phyloP scores from a whole-genome alignment of 805 yeast genomes.

The Yamadazyma sp. region DNA sequence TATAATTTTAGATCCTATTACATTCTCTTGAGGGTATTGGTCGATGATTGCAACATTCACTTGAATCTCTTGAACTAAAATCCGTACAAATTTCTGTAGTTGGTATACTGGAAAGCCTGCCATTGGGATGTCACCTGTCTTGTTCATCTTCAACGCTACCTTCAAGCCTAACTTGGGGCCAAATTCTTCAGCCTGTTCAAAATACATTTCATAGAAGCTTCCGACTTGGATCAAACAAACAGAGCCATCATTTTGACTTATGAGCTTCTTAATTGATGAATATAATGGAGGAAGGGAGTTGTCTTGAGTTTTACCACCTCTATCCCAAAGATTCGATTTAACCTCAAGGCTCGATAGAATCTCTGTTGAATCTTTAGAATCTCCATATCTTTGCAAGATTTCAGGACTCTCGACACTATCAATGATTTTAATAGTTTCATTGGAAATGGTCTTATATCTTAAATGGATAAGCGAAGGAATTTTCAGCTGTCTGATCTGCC shows the following conservation, averaged over 20 bases:
- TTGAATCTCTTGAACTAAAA: slow-evolving; percentile 67
- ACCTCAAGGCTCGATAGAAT: no score
- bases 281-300: slow-evolving; percentile 34
- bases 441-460: no score
- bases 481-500: no score
- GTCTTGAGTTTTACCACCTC: slow-evolving; percentile 35
- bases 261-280: slow-evolving; percentile 28
- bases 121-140: slow-evolving; percentile 56
- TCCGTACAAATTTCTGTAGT: slow-evolving; percentile 67
- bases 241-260: slow-evolving; percentile 34
- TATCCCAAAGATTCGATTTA: slow-evolving; percentile 26
- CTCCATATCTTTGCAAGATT: no score
- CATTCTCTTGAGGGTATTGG: slow-evolving; percentile 40
- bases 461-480: no score
- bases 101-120: slow-evolving; percentile 86
- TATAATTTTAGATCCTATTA: slow-evolving; percentile 32
- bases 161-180: slow-evolving; percentile 72
- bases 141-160: slow-evolving; percentile 54
- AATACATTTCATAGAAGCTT: slow-evolving; percentile 81
- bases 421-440: no score
- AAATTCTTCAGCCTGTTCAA: slow-evolving; percentile 76
- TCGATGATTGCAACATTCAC: slow-evolving; percentile 81
- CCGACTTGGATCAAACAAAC: slow-evolving; percentile 72
- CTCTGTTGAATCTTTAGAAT: no score
- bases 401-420: no score